Evolutionary conservation across 1,284 basidiomycete genomes (phyloP).

Genomic region (Pseudozyma hubeiensis): DNA sequence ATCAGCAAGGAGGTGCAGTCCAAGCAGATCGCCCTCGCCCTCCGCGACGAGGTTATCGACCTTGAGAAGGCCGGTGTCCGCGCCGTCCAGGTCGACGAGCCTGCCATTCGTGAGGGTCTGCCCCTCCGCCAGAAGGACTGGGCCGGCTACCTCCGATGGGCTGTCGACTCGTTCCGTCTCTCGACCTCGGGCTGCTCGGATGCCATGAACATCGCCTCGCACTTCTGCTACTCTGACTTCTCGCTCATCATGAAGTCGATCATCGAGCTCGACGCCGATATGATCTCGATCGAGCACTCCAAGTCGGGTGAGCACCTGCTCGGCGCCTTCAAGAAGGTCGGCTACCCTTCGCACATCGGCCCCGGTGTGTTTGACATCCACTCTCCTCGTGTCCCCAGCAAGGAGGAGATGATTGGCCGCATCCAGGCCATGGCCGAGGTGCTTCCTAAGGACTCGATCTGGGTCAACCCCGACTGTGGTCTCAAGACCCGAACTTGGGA

Average conservation of each 20-base stretch:
- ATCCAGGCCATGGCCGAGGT: slow-evolving; percentile 78
- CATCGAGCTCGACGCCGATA: slow-evolving; percentile 96
- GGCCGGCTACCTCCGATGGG: slow-evolving; percentile 67
- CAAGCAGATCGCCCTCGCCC: slow-evolving; percentile 96
- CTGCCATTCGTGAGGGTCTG: slow-evolving; percentile 95
- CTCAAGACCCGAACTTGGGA: slow-evolving; percentile 69
- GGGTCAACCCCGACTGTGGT: slow-evolving; percentile 89
- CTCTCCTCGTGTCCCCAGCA: slow-evolving; percentile 91
- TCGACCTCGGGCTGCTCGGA: slow-evolving; percentile 65
- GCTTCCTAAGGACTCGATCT: slow-evolving; percentile 70
- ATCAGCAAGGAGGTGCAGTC: slow-evolving; percentile 96
- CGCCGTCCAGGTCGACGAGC: slow-evolving; percentile 99
- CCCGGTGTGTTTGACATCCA: slow-evolving; percentile 96
- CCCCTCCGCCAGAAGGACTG: slow-evolving; percentile 66
- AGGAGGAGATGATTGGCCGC: slow-evolving; percentile 93
- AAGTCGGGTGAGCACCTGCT: slow-evolving; percentile 79
- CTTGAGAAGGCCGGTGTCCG: slow-evolving; percentile 97
- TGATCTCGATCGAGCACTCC: slow-evolving; percentile 95
- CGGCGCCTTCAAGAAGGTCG: slow-evolving; percentile 92
- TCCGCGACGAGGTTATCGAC: slow-evolving; percentile 98
- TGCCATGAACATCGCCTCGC: slow-evolving; percentile 66
- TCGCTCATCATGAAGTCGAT: slow-evolving; percentile 98
- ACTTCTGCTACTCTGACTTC: slow-evolving; percentile 74
- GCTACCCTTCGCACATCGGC: slow-evolving; percentile 98
- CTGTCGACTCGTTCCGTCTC: slow-evolving; percentile 68